Base-by-base conservation (phyloP, 805 yeast species). In the Brettanomyces naardenensis region DNA sequence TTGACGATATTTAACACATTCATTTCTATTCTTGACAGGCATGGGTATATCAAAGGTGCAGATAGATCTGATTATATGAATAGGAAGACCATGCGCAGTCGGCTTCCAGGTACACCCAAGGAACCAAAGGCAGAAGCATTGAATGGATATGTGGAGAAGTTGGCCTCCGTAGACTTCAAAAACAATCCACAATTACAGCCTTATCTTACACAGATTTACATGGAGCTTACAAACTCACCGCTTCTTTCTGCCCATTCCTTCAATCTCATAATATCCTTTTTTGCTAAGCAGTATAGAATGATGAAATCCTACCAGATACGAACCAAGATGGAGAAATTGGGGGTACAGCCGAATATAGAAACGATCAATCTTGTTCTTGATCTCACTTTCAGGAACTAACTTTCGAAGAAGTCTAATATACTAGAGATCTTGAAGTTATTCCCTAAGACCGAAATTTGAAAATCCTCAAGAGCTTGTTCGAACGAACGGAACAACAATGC, bases 211-310 rank as follows among this genome's bases (percentile, higher is more conserved):
- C 14, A 33, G 17, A 33, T 33, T 33, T 33, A 20, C 10, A 14
- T 20, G 23, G 21, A 26, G 6, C 20, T 33, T 6, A 23, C 28
- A 7, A 14, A 21, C 23, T 23, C 28, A 14, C 28, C 35, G 6
- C 15, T 23, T 13, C 28, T 33, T 13, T 17, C 18, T 7, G 19
- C 25, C 5, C 9, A 20, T 14, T 33, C 35, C 2, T 33, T 20
- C 17, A 33, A 33, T 33, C 15, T 21, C n/a, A 33, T 33, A 7
- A 33, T 33, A 13, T 21, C 15, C 7, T 33, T 9, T 21, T 33
- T 33, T 33, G 35, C 28, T 7, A 33, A 33, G 19, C 27, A 33
- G 13, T 33, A 33, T 18, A 19, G 27, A 3, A 20, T 18, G 10
- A 14, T 21, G 15, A 27, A 33, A 7, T 33, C 28, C 10, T 33